These are phyloP conservation scores for Solanum arcanum DNA, from an alignment of 257 asterid genomes.

Conservation along the genomic window DNA sequence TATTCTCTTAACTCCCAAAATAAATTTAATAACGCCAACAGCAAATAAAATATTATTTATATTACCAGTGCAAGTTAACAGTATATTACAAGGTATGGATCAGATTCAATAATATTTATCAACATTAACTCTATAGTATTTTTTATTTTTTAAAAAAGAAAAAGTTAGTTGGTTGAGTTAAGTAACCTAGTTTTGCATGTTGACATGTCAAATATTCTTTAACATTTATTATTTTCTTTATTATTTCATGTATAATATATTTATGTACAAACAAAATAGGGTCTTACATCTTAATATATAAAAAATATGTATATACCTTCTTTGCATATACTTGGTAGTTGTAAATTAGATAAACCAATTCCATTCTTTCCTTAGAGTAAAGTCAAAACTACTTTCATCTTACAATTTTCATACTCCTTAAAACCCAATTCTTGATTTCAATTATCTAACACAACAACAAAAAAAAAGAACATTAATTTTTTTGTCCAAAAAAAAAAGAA, in stretches of 20 bases:
- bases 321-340: conserved; percentile 19
- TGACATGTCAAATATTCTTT: conserved; percentile 34
- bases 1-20: no score
- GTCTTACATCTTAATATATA: background rate
- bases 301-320: background rate
- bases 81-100: background rate
- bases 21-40: background rate
- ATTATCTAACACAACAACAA: background rate
- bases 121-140: background rate
- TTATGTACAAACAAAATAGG: conserved; percentile 3
- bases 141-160: background rate
- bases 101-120: background rate
- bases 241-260: conserved; percentile 13
- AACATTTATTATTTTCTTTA: background rate
- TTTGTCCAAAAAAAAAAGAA: background rate
- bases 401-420: conserved; percentile 17
- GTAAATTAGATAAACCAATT: conserved; percentile 34
- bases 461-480: background rate
- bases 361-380: conserved; percentile 13
- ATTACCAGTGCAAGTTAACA: background rate
- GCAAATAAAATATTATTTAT: no score
- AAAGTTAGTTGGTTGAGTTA: conserved; percentile 15
- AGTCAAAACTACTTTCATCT: conserved; percentile 66
- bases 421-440: conserved; percentile 1
- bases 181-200: conserved; percentile 37